A percentile compares a stretch with the other conserved stretches of the same genome.
Conservation (phyloP, 257 asterid genomes). For the Prunella vulgaris region DNA sequence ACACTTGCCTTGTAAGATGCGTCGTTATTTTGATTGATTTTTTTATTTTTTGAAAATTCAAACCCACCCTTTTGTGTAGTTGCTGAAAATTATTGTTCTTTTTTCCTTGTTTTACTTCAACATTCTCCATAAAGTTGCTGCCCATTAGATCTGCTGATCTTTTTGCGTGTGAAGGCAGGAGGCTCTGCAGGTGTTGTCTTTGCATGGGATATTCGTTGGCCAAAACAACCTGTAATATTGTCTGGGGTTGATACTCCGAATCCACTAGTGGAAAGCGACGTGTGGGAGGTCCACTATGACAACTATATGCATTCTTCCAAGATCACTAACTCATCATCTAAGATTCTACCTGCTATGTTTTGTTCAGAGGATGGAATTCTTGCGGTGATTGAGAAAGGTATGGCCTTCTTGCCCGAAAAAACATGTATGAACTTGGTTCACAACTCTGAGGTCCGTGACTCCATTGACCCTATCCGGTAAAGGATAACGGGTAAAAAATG, state of each 20-base stretch:
- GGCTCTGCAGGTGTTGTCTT: slow-evolving; percentile 90
- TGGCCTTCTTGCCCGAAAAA: neutral
- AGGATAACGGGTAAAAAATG: neutral
- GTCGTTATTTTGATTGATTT: slow-evolving; percentile 4
- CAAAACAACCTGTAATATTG: slow-evolving; percentile 60
- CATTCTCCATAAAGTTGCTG: neutral
- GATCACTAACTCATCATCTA: slow-evolving; percentile 43
- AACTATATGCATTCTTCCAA: slow-evolving; percentile 62
- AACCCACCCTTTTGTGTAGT: too few species aligned
- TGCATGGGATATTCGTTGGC: slow-evolving; percentile 95
- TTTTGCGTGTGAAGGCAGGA: slow-evolving; percentile 69
- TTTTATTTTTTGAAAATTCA: neutral
- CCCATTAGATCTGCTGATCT: slow-evolving; percentile 9
- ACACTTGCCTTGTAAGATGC: slow-evolving; percentile 82
- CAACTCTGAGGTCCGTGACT: neutral
- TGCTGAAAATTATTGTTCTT: neutral
- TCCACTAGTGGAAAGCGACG: slow-evolving; percentile 69
- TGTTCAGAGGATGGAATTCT: slow-evolving; percentile 98
- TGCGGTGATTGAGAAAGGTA: slow-evolving; percentile 80
- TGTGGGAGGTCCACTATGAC: slow-evolving; percentile 94
- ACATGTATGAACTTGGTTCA: neutral
- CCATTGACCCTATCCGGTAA: neutral
- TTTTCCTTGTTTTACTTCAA: neutral
- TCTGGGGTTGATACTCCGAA: slow-evolving; percentile 45
- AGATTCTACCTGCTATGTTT: slow-evolving; percentile 81